phyloP scores from a whole-genome alignment of 768 basidiomycete genomes.

The Hygrophoropsis aurantiaca region DNA sequence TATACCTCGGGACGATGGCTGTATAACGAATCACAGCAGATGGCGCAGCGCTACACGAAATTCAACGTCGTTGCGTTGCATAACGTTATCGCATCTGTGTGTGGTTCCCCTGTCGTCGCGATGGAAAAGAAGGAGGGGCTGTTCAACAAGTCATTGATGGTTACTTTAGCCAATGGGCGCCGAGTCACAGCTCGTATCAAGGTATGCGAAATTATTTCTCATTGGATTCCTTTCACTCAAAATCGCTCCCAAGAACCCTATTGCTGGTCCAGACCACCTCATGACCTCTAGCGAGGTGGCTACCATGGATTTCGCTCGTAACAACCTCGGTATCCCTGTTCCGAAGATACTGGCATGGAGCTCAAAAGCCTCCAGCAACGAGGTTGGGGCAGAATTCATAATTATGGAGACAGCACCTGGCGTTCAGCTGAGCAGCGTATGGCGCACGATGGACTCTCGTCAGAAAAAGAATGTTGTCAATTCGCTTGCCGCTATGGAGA shows the following conservation, averaged over 20 bases:
- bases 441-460: slow-evolving; percentile 16
- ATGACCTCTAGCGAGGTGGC: slow-evolving; percentile 36
- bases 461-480: slow-evolving; percentile 16
- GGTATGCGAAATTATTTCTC: slow-evolving; percentile 2
- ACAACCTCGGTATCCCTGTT: slow-evolving; percentile 24
- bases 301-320: slow-evolving; percentile 30
- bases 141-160: slow-evolving; percentile 13
- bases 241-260: slow-evolving; percentile 11
- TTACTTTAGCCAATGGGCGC: slow-evolving; percentile 8
- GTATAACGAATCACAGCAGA: slow-evolving; percentile 24
- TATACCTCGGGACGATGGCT: slow-evolving; percentile 24
- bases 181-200: slow-evolving; percentile 12
- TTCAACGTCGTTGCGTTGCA: slow-evolving; percentile 19
- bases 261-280: slow-evolving; percentile 27
- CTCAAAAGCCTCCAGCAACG: slow-evolving; percentile 16
- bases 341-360: slow-evolving; percentile 31
- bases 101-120: slow-evolving; percentile 11
- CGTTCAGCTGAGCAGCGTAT: slow-evolving; percentile 18
- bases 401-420: slow-evolving; percentile 32
- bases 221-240: not conserved
- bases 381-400: slow-evolving; percentile 31
- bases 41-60: slow-evolving; percentile 10
- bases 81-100: slow-evolving; percentile 10
- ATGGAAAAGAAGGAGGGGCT: slow-evolving; percentile 16
- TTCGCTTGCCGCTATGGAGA: slow-evolving; percentile 20